Conservation (phyloP, 78 protist genomes). For the Parvularia atlantis region DNA sequence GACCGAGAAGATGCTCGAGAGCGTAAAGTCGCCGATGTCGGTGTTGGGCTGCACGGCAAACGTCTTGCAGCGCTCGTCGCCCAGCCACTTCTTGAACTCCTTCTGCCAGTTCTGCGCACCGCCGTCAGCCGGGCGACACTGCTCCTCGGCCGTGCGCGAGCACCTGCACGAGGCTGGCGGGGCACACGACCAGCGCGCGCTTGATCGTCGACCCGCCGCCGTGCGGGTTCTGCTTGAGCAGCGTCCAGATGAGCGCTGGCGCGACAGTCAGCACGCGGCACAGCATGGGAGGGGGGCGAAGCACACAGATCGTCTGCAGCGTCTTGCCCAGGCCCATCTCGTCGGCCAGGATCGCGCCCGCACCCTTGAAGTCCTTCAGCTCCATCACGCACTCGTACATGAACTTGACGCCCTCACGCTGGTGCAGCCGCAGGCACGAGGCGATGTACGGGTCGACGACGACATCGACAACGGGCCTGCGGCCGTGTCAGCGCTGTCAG, state of each 20-base stretch:
- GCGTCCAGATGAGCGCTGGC: conserved; percentile 60
- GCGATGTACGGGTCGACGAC: no score
- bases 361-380: neutral
- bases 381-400: conserved; percentile 61
- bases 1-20: neutral
- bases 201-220: neutral
- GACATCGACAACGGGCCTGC: no score
- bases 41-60: neutral
- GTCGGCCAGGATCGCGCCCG: conserved; percentile 69
- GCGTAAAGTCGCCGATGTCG: neutral
- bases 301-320: conserved; percentile 54
- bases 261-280: no score
- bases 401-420: conserved; percentile 63
- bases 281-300: no score
- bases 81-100: conserved; percentile 66
- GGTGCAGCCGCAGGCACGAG: neutral
- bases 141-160: no score
- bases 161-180: conserved; percentile 48
- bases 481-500: no score
- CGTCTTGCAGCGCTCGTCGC: neutral
- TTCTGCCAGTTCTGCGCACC: conserved; percentile 49
- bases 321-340: conserved; percentile 71
- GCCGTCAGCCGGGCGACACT: no score
- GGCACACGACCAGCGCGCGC: conserved; percentile 51
- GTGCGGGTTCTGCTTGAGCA: conserved; percentile 36